A percentile compares a stretch with the other conserved stretches of the same genome.
Evolutionary conservation across 1,284 basidiomycete species (phyloP).

Genomic region (Agroathelia rolfsii): DNA sequence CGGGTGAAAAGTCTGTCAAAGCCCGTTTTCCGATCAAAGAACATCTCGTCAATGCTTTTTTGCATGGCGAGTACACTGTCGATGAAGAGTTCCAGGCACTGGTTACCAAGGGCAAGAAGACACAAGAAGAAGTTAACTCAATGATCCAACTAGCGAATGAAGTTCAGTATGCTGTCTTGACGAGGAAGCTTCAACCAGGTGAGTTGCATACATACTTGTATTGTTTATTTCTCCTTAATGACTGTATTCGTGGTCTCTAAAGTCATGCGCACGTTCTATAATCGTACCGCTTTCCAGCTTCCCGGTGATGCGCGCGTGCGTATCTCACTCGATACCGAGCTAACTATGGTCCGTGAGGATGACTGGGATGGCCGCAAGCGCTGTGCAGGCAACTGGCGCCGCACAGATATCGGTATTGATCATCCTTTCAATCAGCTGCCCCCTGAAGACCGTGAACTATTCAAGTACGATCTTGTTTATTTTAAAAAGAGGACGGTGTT

Average conservation of each 20-base stretch:
- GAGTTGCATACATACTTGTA: conserved; percentile 15
- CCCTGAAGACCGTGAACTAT: conserved; percentile 80
- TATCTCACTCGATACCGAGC: conserved; percentile 95
- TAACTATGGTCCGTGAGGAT: conserved; percentile 91
- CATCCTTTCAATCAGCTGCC: conserved; percentile 78
- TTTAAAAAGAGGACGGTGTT: neutral
- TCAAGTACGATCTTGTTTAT: conserved; percentile 73
- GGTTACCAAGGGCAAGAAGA: conserved; percentile 89
- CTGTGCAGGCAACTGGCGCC: conserved; percentile 84
- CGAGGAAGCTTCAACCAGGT: conserved; percentile 80
- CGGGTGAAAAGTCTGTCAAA: conserved; percentile 98
- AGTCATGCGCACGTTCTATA: conserved; percentile 99
- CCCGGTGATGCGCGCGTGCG: conserved; percentile 97
- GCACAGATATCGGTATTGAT: conserved; percentile 91
- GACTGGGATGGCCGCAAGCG: conserved; percentile 87
- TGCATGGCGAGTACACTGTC: conserved; percentile 86
- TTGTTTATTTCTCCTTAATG: conserved; percentile 6
- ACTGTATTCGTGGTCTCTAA: conserved; percentile 5
- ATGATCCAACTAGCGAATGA: conserved; percentile 97
- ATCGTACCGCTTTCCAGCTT: conserved; percentile 96
- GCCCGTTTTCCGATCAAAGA: conserved; percentile 97
- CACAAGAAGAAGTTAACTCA: conserved; percentile 83
- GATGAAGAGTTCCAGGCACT: conserved; percentile 90
- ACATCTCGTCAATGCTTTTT: conserved; percentile 87
- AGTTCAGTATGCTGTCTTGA: conserved; percentile 87